These are phyloP conservation scores for Emmonsia crescens DNA, from an alignment of 2,329 filamentous ascomycete species.

Conservation along the genomic window DNA sequence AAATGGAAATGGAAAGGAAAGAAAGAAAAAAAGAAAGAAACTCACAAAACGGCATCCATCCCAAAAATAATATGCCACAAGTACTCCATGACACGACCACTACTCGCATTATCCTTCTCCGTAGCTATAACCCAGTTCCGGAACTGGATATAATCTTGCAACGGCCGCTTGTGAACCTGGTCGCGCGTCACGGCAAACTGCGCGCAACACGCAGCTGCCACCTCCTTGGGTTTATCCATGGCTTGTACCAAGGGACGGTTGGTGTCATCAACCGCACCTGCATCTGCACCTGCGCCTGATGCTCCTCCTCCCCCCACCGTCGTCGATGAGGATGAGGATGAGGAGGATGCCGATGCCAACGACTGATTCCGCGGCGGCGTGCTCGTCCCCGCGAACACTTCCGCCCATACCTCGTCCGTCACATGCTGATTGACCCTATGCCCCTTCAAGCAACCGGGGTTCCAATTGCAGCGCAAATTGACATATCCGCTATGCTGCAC, in stretches of 20 bases:
- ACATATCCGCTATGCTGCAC: constrained; percentile 41
- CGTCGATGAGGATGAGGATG: constrained; percentile 5
- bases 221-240: constrained; percentile 25
- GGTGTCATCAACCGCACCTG: neutral
- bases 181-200: constrained; percentile 50
- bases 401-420: constrained; percentile 18
- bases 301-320: constrained; percentile 8
- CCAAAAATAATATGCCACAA: constrained; percentile 46
- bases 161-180: constrained; percentile 36
- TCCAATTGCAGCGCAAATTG: constrained; percentile 46
- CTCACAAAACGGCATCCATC: constrained; percentile 19
- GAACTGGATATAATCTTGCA: constrained; percentile 41
- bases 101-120: constrained; percentile 39
- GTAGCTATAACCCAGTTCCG: constrained; percentile 47
- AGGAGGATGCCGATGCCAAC: no score
- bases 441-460: constrained; percentile 37
- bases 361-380: constrained; percentile 6
- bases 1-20: neutral
- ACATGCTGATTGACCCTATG: constrained; percentile 18
- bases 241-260: neutral
- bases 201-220: constrained; percentile 47
- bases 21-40: neutral
- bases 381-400: constrained; percentile 23
- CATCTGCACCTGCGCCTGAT: neutral
- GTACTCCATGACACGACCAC: constrained; percentile 48